Percentiles rank a stretch among this genome's conserved stretches.
phyloP scores from a whole-genome alignment of 148 eudicot genomes.

The Rheum nobile region DNA sequence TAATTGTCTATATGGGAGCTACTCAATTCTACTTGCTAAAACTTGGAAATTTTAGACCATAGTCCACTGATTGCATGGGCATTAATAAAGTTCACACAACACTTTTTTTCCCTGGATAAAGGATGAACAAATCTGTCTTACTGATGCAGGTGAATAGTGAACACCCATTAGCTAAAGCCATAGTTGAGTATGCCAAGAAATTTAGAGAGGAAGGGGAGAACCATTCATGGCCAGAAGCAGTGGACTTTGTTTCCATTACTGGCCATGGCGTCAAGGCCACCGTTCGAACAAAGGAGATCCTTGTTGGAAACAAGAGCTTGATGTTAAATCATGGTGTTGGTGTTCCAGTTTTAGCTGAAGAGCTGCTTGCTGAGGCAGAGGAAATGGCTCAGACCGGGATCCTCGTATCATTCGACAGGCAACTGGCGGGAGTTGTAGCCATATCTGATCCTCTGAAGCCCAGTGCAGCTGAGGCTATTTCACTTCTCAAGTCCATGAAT shows the following conservation, averaged over 20 bases:
- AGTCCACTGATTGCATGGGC: not conserved
- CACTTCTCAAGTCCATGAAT: conserved; percentile 82
- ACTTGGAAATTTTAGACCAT: not conserved
- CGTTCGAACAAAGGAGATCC: conserved; percentile 45
- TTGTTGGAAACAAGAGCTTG: conserved; percentile 77
- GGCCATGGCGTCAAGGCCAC: conserved; percentile 80
- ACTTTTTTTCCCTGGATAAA: not conserved
- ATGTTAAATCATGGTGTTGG: conserved; percentile 46
- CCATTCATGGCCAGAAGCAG: conserved; percentile 53
- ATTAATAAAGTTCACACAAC: not conserved
- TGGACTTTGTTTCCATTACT: conserved; percentile 49
- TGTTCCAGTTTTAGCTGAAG: conserved; percentile 55
- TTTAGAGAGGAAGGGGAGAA: conserved; percentile 49
- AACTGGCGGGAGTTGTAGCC: conserved; percentile 54
- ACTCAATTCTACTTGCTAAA: not conserved
- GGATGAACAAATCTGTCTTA: not conserved
- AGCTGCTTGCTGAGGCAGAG: conserved; percentile 62
- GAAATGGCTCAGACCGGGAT: conserved; percentile 77
- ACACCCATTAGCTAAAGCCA: conserved; percentile 89
- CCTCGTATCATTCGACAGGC: conserved; percentile 52
- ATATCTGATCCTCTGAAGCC: conserved; percentile 88
- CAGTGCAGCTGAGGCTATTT: conserved; percentile 61
- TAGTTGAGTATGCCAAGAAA: conserved; percentile 76
- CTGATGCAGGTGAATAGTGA: conserved; percentile 68
- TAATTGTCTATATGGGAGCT: not conserved